Conservation (phyloP, 2,329 filamentous ascomycete genomes). For the Verticillium alfalfae region DNA sequence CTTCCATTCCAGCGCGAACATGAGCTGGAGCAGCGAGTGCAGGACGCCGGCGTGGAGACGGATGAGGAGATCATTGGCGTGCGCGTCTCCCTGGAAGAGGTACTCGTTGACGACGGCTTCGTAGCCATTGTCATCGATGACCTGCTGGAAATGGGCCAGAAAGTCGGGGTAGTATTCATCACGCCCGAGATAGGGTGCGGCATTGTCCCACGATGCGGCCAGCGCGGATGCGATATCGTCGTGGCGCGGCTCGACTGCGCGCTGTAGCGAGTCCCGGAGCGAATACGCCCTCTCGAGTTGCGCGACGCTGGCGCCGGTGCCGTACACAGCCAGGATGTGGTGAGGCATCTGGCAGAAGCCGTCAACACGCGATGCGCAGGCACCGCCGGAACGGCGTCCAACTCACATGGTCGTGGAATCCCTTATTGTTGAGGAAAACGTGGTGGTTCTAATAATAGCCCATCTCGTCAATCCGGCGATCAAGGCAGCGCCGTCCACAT, state of each 20-base stretch:
- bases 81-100: conserved; percentile 60
- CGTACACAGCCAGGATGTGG: conserved; percentile 70
- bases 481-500: background rate
- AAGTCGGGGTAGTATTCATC: conserved; percentile 66
- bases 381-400: background rate
- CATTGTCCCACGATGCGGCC: conserved; percentile 39
- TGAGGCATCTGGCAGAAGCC: conserved; percentile 52
- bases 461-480: background rate
- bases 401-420: conserved; percentile 76
- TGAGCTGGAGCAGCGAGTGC: conserved; percentile 79
- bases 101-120: conserved; percentile 47
- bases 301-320: conserved; percentile 59
- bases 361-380: background rate
- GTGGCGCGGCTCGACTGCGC: conserved; percentile 40
- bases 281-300: conserved; percentile 62
- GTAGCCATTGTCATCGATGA: conserved; percentile 46
- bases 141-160: conserved; percentile 67
- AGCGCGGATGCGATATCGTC: conserved; percentile 49
- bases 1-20: conserved; percentile 76
- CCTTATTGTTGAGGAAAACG: conserved; percentile 70
- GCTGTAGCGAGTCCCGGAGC: conserved; percentile 62
- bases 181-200: conserved; percentile 59
- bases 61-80: conserved; percentile 62
- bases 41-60: conserved; percentile 67
- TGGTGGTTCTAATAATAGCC: conserved; percentile 48